phyloP scores from a whole-genome alignment of 2,329 filamentous ascomycete genomes.

The Colletotrichum coccodes region DNA sequence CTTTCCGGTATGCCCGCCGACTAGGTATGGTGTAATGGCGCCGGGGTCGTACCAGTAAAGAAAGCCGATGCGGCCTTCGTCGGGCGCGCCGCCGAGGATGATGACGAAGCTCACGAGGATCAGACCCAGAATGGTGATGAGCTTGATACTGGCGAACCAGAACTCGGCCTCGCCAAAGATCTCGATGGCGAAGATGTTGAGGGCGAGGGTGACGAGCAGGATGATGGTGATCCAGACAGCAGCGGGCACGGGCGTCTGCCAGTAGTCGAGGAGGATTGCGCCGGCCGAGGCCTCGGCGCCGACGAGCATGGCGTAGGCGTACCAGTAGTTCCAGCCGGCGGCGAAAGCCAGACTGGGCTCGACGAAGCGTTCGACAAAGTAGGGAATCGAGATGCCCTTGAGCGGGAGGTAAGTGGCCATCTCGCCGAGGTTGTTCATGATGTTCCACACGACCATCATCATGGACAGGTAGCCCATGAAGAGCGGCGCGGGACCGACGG shows the following conservation, averaged over 20 bases:
- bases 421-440: slow-evolving; percentile 66
- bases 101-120: slow-evolving; percentile 66
- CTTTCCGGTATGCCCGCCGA: slow-evolving; percentile 56
- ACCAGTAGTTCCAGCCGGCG: slow-evolving; percentile 71
- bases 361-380: slow-evolving; percentile 65
- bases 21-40: slow-evolving; percentile 60
- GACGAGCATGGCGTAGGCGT: slow-evolving; percentile 67
- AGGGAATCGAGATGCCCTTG: slow-evolving; percentile 66
- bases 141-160: slow-evolving; percentile 69
- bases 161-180: slow-evolving; percentile 72
- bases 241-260: slow-evolving; percentile 61
- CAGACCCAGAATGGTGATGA: slow-evolving; percentile 67
- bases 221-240: slow-evolving; percentile 71
- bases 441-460: slow-evolving; percentile 62
- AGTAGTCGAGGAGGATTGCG: slow-evolving; percentile 69
- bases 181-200: slow-evolving; percentile 67
- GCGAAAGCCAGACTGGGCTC: slow-evolving; percentile 67
- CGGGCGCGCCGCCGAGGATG: slow-evolving; percentile 65
- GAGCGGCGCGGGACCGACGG: slow-evolving; percentile 71
- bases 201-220: slow-evolving; percentile 60
- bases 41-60: slow-evolving; percentile 50
- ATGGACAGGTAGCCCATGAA: slow-evolving; percentile 74
- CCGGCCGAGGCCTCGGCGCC: slow-evolving; percentile 68
- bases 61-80: slow-evolving; percentile 55
- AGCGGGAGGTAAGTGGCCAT: slow-evolving; percentile 66